Percentiles rank a stretch among this genome's conserved stretches.
phyloP scores from a whole-genome alignment of 148 eudicot genomes.

The Arctostaphylos glauca region DNA sequence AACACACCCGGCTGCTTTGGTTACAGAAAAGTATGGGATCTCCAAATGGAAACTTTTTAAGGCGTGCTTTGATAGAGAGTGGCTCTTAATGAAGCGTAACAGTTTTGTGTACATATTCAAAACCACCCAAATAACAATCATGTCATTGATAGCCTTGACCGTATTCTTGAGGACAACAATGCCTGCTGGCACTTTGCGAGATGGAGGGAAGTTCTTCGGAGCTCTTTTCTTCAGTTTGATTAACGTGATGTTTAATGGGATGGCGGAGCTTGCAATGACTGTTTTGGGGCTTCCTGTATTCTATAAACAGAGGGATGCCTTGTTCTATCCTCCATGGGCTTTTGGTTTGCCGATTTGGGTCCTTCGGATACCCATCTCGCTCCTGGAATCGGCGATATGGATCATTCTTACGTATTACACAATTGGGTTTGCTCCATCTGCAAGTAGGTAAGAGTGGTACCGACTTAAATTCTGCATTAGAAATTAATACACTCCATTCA shows the following conservation, averaged over 20 bases:
- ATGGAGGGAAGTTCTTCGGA: slow-evolving; percentile 42
- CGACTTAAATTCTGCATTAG: background rate
- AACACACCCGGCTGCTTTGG: slow-evolving; percentile 46
- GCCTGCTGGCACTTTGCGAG: slow-evolving; percentile 24
- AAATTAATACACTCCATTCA: background rate
- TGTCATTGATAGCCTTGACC: slow-evolving; percentile 49
- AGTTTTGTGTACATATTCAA: slow-evolving; percentile 59
- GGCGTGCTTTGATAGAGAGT: slow-evolving; percentile 60
- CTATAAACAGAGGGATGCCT: slow-evolving; percentile 39
- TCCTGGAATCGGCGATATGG: slow-evolving; percentile 46
- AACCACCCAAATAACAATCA: slow-evolving; percentile 46
- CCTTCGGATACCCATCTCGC: slow-evolving; percentile 40
- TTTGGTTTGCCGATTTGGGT: slow-evolving; percentile 51
- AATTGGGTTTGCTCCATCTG: slow-evolving; percentile 43
- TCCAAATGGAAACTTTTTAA: slow-evolving; percentile 50
- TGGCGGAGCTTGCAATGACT: slow-evolving; percentile 39
- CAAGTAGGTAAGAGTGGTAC: slow-evolving; percentile 32
- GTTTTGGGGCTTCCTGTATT: slow-evolving; percentile 36
- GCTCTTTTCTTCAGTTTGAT: slow-evolving; percentile 46
- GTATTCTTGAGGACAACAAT: slow-evolving; percentile 44
- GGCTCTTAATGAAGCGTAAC: slow-evolving; percentile 65
- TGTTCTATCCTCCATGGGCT: slow-evolving; percentile 47
- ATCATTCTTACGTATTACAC: slow-evolving; percentile 44
- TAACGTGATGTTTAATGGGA: slow-evolving; percentile 47
- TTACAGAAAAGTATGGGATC: slow-evolving; percentile 52